phyloP scores from a whole-genome alignment of 495 filamentous ascomycete species.

The Cetradonia linearis region DNA sequence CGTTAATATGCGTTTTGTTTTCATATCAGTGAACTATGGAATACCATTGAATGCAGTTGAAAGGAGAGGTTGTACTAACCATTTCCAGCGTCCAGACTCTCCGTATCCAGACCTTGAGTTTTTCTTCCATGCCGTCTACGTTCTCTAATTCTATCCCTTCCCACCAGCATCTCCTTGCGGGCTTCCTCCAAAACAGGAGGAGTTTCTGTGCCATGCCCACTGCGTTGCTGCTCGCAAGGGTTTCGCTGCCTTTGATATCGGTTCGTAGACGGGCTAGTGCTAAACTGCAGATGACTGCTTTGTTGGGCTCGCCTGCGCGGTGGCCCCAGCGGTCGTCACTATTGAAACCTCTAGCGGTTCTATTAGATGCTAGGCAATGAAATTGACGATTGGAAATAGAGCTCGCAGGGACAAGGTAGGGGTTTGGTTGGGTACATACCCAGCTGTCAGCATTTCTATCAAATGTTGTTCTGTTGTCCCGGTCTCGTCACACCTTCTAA shows the following conservation, averaged over 20 bases:
- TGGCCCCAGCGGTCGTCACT: conserved; percentile 94
- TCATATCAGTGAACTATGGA: background rate
- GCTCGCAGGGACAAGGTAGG: background rate
- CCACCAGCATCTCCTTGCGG: conserved; percentile 96
- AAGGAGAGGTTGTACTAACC: conserved; percentile 39
- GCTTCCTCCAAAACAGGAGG: conserved; percentile 95
- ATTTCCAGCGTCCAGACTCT: conserved; percentile 99
- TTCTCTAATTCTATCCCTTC: conserved; percentile 87
- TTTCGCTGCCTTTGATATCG: conserved; percentile 65
- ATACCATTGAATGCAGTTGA: background rate
- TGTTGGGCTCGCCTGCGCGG: conserved; percentile 89
- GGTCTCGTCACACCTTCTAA: conserved; percentile 88
- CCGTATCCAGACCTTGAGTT: conserved; percentile 94
- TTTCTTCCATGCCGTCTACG: conserved; percentile 85
- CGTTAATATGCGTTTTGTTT: conserved; percentile 23
- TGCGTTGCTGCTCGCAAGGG: conserved; percentile 61
- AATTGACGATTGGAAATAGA: background rate
- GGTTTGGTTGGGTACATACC: conserved; percentile 45
- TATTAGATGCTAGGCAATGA: background rate
- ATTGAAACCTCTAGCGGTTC: conserved; percentile 69
- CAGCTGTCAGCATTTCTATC: conserved; percentile 98
- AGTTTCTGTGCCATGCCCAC: conserved; percentile 99
- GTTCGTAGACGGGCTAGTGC: conserved; percentile 87
- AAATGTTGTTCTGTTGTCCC: conserved; percentile 97
- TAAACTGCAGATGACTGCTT: conserved; percentile 94